Conservation (phyloP, 257 asterid species). For the Lithospermum erythrorhizon region DNA sequence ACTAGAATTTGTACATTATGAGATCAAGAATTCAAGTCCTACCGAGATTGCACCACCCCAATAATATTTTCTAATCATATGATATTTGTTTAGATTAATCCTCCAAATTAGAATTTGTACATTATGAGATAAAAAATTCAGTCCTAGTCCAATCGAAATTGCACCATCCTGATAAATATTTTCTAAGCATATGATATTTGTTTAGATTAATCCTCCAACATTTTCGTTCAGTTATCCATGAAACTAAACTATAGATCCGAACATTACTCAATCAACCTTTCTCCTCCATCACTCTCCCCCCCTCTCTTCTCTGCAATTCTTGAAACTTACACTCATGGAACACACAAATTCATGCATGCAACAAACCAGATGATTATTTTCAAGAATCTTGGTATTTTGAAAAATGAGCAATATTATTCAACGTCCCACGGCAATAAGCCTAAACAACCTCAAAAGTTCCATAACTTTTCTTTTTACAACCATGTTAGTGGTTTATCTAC, state of each 20-base stretch:
- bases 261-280: constrained; percentile 23
- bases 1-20: too few species aligned
- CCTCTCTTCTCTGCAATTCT: constrained; percentile 13
- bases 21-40: too few species aligned
- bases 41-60: too few species aligned
- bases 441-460: constrained; percentile 21
- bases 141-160: too few species aligned
- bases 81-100: too few species aligned
- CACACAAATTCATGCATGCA: background rate
- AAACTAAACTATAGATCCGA: constrained; percentile 26
- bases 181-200: too few species aligned
- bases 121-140: too few species aligned
- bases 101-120: too few species aligned
- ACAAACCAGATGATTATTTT: background rate
- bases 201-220: too few species aligned
- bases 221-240: background rate
- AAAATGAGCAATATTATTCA: constrained; percentile 19
- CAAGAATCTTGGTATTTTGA: background rate
- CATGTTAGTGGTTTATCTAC: constrained; percentile 27
- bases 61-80: too few species aligned
- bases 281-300: background rate
- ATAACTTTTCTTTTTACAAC: constrained; percentile 30
- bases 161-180: too few species aligned
- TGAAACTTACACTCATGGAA: background rate
- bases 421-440: constrained; percentile 24